Evolutionary conservation across 2,329 filamentous ascomycete species (phyloP).

Genomic region (Fusarium sp.): DNA sequence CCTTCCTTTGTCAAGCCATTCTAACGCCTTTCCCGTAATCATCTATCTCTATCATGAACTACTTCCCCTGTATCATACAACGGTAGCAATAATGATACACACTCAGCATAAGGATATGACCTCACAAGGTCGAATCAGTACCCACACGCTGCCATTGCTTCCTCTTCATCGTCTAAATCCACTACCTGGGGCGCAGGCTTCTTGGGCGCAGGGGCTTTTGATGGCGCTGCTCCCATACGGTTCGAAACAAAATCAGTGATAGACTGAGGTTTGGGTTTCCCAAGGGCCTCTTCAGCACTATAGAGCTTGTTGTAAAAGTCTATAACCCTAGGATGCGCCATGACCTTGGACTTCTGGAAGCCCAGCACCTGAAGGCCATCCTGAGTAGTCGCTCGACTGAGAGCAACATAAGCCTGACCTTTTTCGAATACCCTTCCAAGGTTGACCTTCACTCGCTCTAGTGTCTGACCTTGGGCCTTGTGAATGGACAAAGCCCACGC

Average conservation of each 20-base stretch:
- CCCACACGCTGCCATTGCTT: conserved; percentile 62
- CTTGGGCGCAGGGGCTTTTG: conserved; percentile 25
- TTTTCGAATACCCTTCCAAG: conserved; percentile 94
- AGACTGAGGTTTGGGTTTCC: conserved; percentile 48
- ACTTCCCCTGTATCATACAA: conserved; percentile 27
- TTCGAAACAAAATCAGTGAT: conserved; percentile 59
- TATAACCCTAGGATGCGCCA: conserved; percentile 90
- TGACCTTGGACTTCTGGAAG: conserved; percentile 91
- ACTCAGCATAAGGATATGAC: conserved; percentile 11
- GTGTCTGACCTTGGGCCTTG: conserved; percentile 95
- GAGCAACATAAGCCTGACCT: conserved; percentile 95
- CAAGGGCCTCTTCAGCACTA: conserved; percentile 71
- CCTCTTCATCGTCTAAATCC: conserved; percentile 64
- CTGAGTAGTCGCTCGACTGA: conserved; percentile 92
- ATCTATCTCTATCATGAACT: conserved; percentile 19
- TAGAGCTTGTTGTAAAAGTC: conserved; percentile 88
- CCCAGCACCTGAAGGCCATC: conserved; percentile 87
- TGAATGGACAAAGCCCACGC: conserved; percentile 98
- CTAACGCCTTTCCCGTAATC: conserved; percentile 30
- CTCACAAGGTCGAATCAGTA: conserved; percentile 46
- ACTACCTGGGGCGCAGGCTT: conserved; percentile 44
- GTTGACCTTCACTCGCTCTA: conserved; percentile 95
- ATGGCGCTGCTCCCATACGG: conserved; percentile 49
- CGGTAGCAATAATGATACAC: conserved; percentile 12
- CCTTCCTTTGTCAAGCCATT: conserved; percentile 18